Conservation (phyloP, 495 filamentous ascomycete species). For the Neurospora sp. region DNA sequence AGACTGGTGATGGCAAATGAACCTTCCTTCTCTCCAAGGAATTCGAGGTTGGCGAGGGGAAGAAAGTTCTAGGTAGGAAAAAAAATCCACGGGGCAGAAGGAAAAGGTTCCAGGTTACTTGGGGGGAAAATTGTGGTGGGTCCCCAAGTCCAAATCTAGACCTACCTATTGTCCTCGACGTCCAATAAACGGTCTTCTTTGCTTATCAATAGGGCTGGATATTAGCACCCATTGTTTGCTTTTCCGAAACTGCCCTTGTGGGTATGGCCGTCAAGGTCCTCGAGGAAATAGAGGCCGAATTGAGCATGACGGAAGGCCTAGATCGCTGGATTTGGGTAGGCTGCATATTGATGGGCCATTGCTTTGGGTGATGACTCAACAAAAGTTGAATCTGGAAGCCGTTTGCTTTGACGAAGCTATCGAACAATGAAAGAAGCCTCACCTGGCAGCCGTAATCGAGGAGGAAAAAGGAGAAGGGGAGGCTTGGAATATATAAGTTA, state of each 20-base stretch:
- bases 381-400: neutral
- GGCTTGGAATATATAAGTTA: neutral
- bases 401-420: neutral
- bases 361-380: neutral
- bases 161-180: neutral
- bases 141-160: neutral
- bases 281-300: neutral
- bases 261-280: neutral
- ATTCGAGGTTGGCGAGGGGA: neutral
- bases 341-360: neutral
- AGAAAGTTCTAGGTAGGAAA: neutral
- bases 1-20: neutral
- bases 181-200: neutral
- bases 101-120: neutral
- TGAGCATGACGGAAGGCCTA: neutral
- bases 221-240: neutral
- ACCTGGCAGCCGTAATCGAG: neutral
- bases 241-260: neutral
- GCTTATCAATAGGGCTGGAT: neutral
- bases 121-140: neutral
- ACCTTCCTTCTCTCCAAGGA: neutral
- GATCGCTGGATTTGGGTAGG: neutral
- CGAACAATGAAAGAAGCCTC: neutral
- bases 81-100: neutral
- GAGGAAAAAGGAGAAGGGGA: neutral